Percentiles rank a stretch among this genome's conserved stretches.
phyloP scores from a whole-genome alignment of 805 yeast genomes.

The Nakazawaea pomicola region DNA sequence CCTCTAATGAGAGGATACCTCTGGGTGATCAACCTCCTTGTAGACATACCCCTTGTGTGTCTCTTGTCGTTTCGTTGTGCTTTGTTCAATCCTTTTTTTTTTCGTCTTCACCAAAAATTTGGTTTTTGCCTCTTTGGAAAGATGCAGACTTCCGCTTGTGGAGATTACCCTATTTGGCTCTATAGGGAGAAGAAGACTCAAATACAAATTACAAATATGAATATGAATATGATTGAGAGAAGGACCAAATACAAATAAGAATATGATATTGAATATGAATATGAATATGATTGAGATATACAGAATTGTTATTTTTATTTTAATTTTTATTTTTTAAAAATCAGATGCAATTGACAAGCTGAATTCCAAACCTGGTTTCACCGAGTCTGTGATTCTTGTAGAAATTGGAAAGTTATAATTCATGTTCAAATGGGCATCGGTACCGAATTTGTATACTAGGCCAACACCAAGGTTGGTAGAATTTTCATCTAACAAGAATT shows the following conservation, averaged over 20 bases:
- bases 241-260: no score
- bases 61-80: background rate
- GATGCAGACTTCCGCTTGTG: no score
- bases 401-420: constrained; percentile 59
- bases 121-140: no score
- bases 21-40: background rate
- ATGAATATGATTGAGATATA: no score
- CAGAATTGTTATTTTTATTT: background rate
- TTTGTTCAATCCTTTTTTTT: background rate
- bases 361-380: constrained; percentile 52
- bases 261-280: no score
- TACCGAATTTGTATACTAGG: constrained; percentile 53
- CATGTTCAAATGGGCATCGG: constrained; percentile 58
- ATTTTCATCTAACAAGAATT: constrained; percentile 18
- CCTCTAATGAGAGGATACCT: background rate
- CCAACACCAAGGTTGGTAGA: constrained; percentile 54
- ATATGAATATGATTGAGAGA: no score
- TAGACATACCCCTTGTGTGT: background rate
- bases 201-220: no score
- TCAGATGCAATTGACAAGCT: constrained; percentile 22
- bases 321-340: constrained; percentile 13
- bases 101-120: background rate
- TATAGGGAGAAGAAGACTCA: no score
- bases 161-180: no score
- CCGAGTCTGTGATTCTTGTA: constrained; percentile 41